A percentile compares a stretch with the other conserved stretches of the same genome.
Conservation (phyloP, 345 rosid species). For the Bruguiera gymnorhiza region DNA sequence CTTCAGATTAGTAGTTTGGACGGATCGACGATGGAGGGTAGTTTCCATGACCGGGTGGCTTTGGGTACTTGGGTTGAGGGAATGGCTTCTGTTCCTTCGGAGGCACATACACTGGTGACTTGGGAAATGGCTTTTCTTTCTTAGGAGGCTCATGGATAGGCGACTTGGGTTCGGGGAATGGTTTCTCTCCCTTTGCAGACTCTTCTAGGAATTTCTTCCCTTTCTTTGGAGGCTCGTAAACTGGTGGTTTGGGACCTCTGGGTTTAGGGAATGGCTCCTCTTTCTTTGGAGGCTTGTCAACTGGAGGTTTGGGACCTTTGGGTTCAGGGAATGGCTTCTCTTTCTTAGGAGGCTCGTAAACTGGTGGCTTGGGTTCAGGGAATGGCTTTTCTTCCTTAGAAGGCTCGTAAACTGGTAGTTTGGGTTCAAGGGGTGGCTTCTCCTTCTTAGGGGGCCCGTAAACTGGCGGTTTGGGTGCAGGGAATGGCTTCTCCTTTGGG, state of each 20-base stretch:
- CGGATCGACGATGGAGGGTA: neutral
- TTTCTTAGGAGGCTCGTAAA: neutral
- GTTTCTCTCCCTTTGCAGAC: neutral
- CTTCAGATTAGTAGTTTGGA: neutral
- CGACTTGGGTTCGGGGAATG: neutral
- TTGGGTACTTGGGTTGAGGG: neutral
- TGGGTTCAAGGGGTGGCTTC: neutral
- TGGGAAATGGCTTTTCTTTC: neutral
- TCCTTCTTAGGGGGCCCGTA: neutral
- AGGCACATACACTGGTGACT: neutral
- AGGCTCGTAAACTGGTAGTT: neutral
- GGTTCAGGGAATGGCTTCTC: constrained; percentile 4
- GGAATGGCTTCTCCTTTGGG: neutral
- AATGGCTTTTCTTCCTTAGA: neutral
- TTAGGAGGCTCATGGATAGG: neutral
- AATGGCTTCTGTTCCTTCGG: neutral
- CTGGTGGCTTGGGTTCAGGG: neutral
- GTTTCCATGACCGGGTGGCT: neutral
- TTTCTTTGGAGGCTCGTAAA: neutral
- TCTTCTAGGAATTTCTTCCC: neutral
- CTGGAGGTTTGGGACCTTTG: neutral
- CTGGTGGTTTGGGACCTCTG: neutral
- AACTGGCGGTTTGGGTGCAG: neutral
- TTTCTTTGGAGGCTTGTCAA: neutral
- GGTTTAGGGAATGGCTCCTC: neutral